A percentile compares a stretch with the other conserved stretches of the same genome.
Evolutionary conservation across 768 basidiomycete genomes (phyloP).

Genomic region (Lactarius trivialis): DNA sequence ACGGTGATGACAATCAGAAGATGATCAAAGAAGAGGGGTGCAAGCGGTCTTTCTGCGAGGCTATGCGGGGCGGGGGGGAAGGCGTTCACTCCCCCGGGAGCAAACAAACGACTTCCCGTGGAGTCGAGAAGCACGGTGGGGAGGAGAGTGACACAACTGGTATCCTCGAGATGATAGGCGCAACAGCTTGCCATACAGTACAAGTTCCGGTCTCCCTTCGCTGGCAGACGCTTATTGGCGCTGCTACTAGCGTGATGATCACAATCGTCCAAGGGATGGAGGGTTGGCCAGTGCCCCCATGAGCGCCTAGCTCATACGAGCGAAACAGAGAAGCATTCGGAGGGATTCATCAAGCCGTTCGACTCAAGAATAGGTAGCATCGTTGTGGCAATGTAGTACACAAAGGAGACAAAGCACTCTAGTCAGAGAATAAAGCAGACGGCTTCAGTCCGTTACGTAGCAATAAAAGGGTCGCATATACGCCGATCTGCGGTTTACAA

Average conservation of each 20-base stretch:
- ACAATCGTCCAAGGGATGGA: neutral
- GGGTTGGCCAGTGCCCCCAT: neutral
- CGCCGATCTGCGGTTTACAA: constrained; percentile 7
- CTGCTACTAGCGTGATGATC: neutral
- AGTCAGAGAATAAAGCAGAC: neutral
- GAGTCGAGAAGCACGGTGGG: neutral
- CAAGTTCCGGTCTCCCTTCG: neutral
- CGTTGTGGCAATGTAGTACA: constrained; percentile 3
- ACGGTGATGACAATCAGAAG: neutral
- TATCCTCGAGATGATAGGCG: neutral
- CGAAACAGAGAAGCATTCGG: neutral
- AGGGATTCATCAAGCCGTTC: neutral
- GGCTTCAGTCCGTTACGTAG: constrained; percentile 2
- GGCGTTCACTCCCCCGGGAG: neutral
- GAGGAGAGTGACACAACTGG: neutral
- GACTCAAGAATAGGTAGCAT: neutral
- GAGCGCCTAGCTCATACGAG: neutral
- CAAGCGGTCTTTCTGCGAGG: neutral
- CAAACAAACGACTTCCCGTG: neutral
- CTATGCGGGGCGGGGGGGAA: neutral
- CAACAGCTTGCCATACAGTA: neutral
- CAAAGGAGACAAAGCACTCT: neutral
- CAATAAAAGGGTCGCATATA: neutral
- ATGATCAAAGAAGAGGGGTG: neutral
- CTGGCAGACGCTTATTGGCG: neutral